phyloP scores from a whole-genome alignment of 805 yeast species.

The Barnettozyma pratensis region DNA sequence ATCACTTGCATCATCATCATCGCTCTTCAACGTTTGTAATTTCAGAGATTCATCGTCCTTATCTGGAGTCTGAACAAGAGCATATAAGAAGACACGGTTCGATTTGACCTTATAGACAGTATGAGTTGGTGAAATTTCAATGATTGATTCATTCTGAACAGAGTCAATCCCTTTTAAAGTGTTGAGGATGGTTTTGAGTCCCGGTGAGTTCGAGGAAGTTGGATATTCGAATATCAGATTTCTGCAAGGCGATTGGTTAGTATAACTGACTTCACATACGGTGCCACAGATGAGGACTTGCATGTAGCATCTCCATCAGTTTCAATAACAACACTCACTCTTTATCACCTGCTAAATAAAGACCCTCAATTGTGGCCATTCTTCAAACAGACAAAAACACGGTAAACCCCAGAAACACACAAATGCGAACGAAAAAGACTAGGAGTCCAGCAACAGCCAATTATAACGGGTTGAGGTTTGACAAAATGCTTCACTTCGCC shows the following conservation, averaged over 20 bases:
- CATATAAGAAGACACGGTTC: slow-evolving; percentile 15
- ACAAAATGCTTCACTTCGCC: no score
- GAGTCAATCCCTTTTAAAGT: slow-evolving; percentile 15
- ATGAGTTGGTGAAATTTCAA: slow-evolving; percentile 16
- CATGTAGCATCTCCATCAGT: neutral
- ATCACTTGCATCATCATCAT: slow-evolving; percentile 4
- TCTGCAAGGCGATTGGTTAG: slow-evolving; percentile 15
- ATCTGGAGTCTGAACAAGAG: slow-evolving; percentile 13
- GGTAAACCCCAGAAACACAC: neutral
- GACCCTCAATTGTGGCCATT: slow-evolving; percentile 33
- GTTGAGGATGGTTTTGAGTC: slow-evolving; percentile 25
- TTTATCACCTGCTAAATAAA: slow-evolving; percentile 35
- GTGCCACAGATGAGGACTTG: no score
- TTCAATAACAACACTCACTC: slow-evolving; percentile 27
- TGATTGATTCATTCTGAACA: slow-evolving; percentile 18
- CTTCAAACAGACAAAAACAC: neutral
- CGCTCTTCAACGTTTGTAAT: slow-evolving; percentile 14
- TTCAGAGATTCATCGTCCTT: slow-evolving; percentile 9
- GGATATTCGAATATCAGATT: slow-evolving; percentile 35
- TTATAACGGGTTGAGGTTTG: no score
- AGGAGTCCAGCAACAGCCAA: no score
- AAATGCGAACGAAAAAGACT: neutral
- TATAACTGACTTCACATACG: neutral
- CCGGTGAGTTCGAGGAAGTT: slow-evolving; percentile 28
- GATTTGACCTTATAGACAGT: slow-evolving; percentile 13